phyloP scores from a whole-genome alignment of 2,329 filamentous ascomycete genomes.

The Diaporthe ilicicola region DNA sequence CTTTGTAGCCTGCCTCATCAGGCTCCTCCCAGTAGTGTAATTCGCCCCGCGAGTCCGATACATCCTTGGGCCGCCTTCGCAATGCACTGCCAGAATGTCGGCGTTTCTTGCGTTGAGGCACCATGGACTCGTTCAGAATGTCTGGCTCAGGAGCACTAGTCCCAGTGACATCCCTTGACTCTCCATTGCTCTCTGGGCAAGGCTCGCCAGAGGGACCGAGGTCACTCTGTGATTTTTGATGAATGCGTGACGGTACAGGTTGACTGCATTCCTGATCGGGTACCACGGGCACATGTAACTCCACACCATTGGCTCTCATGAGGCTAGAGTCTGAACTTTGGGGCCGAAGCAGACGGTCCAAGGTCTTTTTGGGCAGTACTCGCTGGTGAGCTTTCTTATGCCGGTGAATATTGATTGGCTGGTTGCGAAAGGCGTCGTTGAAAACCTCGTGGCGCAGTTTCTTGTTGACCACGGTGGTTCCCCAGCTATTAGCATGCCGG shows the following conservation, averaged over 20 bases:
- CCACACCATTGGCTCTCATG: slow-evolving; percentile 31
- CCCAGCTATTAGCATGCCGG: slow-evolving; percentile 76
- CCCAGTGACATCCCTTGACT: slow-evolving; percentile 65
- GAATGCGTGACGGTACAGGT: slow-evolving; percentile 24
- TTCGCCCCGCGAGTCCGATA: slow-evolving; percentile 75
- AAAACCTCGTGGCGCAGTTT: slow-evolving; percentile 89
- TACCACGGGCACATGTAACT: slow-evolving; percentile 10
- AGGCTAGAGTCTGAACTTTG: slow-evolving; percentile 56
- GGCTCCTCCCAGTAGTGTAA: slow-evolving; percentile 93
- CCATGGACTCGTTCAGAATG: slow-evolving; percentile 53
- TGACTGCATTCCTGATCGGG: slow-evolving; percentile 3
- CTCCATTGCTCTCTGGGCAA: slow-evolving; percentile 47
- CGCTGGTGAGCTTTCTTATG: slow-evolving; percentile 77
- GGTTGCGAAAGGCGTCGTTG: slow-evolving; percentile 88
- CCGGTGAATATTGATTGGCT: slow-evolving; percentile 81
- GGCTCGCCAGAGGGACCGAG: slow-evolving; percentile 37
- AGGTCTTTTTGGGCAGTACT: slow-evolving; percentile 64
- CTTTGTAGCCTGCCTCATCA: slow-evolving; percentile 82
- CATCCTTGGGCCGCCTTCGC: slow-evolving; percentile 75
- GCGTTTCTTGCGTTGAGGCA: slow-evolving; percentile 63
- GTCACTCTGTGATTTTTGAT: slow-evolving; percentile 39
- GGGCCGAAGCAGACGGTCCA: slow-evolving; percentile 55
- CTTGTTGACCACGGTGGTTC: slow-evolving; percentile 90
- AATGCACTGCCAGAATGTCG: slow-evolving; percentile 90
- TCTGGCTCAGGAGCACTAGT: slow-evolving; percentile 73